These are phyloP conservation scores for Aspergillus udagawae DNA, from an alignment of 2,329 filamentous ascomycete genomes.

Conservation along the genomic window DNA sequence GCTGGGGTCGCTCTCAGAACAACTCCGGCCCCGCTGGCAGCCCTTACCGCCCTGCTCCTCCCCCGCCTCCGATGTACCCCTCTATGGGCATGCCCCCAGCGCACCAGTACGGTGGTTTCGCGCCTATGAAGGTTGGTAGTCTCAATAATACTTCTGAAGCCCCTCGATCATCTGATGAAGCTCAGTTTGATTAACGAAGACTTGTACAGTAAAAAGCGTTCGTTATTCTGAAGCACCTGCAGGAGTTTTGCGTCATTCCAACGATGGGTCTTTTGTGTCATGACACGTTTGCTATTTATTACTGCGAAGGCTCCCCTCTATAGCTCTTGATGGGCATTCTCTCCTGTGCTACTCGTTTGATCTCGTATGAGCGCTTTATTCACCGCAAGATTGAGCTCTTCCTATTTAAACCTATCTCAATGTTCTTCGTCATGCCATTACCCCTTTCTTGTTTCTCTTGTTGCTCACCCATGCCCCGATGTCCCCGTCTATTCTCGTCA, in stretches of 20 bases:
- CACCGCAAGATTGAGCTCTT: constrained; percentile 35
- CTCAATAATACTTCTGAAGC: constrained; percentile 19
- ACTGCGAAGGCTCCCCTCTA: constrained; percentile 34
- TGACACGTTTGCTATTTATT: constrained; percentile 36
- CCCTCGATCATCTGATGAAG: constrained; percentile 5
- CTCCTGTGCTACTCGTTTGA: constrained; percentile 40
- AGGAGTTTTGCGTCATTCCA: constrained; percentile 42
- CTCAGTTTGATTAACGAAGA: constrained; percentile 13
- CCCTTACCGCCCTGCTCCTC: constrained; percentile 88
- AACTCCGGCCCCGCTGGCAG: constrained; percentile 96
- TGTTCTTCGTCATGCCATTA: constrained; percentile 7
- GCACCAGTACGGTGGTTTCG: constrained; percentile 60
- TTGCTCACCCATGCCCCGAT: constrained; percentile 11
- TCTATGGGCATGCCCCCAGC: constrained; percentile 64
- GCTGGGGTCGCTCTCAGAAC: constrained; percentile 98
- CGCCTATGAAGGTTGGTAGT: constrained; percentile 61
- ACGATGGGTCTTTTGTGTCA: constrained; percentile 39
- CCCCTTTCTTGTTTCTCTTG: constrained; percentile 6
- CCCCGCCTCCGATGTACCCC: constrained; percentile 67
- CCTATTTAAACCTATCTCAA: constrained; percentile 17
- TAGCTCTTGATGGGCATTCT: constrained; percentile 43
- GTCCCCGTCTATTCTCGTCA: constrained; percentile 14
- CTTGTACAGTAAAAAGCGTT: constrained; percentile 34
- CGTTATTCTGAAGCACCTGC: constrained; percentile 40
- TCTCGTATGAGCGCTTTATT: constrained; percentile 37